These are phyloP conservation scores for Sphaerulina populicola DNA, from an alignment of 2,329 filamentous ascomycete species.

Conservation along the genomic window DNA sequence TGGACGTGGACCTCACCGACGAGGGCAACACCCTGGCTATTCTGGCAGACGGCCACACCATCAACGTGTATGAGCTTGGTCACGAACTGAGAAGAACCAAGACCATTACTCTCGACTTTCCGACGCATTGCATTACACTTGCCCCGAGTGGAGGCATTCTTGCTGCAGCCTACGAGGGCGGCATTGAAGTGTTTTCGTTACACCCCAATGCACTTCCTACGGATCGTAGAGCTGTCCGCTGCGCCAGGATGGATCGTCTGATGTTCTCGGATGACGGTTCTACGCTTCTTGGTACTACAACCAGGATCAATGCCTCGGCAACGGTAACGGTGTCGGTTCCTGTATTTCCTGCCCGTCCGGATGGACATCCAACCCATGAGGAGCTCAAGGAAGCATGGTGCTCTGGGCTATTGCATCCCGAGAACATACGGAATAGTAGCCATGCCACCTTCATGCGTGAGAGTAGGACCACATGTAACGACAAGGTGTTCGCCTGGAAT, in stretches of 20 bases:
- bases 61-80: constrained; percentile 69
- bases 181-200: constrained; percentile 75
- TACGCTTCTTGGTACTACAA: constrained; percentile 33
- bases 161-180: constrained; percentile 77
- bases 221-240: constrained; percentile 32
- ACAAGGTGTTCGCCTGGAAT: constrained; percentile 34
- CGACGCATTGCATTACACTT: constrained; percentile 67
- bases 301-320: constrained; percentile 31
- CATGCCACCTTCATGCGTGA: constrained; percentile 34
- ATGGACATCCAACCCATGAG: constrained; percentile 29
- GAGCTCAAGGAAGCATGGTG: constrained; percentile 36
- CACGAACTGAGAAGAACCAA: constrained; percentile 53
- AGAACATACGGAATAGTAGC: constrained; percentile 34
- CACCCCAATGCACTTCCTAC: constrained; percentile 47
- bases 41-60: constrained; percentile 69
- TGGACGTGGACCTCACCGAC: constrained; percentile 69
- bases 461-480: constrained; percentile 26
- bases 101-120: constrained; percentile 68
- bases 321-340: constrained; percentile 33
- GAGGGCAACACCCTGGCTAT: constrained; percentile 68
- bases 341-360: constrained; percentile 28
- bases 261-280: constrained; percentile 34
- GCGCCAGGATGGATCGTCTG: constrained; percentile 31
- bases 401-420: constrained; percentile 32
- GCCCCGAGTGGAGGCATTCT: constrained; percentile 73